Evolutionary conservation across 192 early-diverging fungal genomes (phyloP), one percentile per base, ranked within the genome.

Genomic region (Rhizoclosmatium sp.): DNA sequence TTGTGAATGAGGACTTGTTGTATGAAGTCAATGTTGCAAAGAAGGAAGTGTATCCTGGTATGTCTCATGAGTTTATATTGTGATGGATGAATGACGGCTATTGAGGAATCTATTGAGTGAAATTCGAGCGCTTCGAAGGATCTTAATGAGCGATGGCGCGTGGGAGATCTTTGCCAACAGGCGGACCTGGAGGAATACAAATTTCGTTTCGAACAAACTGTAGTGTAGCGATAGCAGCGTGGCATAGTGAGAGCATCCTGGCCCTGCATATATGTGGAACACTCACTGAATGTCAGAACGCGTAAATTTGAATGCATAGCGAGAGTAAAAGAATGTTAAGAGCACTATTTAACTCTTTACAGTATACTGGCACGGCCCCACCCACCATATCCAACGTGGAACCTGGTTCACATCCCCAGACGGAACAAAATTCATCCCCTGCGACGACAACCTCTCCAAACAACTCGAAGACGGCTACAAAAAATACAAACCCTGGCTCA

Each of bases 401-500:
- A 94, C 93, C 0, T 96, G 95, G 95, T 96, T 96, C 84, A 84
- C 91, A 69, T 84, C 88, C 60, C 70, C 84, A 0, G 91, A 92
- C 65, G 87, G 88, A 16, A 85, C 80, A 31, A 91, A 91, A 54
- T 93, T 90, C 77, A 59, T 91, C 9, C 94, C 95, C 7, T 96
- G 95, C 82, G 92, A 95, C 68, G 94, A 93, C 60, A 95, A 93
- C 66, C 77, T 96, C 12, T 76, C 93, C 1, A 80, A 90, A 47
- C 95, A 96, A 82, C 86, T 95, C 44, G 94, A 96, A 85, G 87
- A 91, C 51, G 95, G 95, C 42, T 95, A 94, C 79, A 84, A 90
- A 66, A 91, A 91, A 76, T 89, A 88, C 81, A 85, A 86, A 59
- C 89, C 89, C 3, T 91, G 91, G 90, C 82, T 82, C 41, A 42